phyloP scores from a whole-genome alignment of 139 green algal genomes.

The Medakamo hakoo region DNA sequence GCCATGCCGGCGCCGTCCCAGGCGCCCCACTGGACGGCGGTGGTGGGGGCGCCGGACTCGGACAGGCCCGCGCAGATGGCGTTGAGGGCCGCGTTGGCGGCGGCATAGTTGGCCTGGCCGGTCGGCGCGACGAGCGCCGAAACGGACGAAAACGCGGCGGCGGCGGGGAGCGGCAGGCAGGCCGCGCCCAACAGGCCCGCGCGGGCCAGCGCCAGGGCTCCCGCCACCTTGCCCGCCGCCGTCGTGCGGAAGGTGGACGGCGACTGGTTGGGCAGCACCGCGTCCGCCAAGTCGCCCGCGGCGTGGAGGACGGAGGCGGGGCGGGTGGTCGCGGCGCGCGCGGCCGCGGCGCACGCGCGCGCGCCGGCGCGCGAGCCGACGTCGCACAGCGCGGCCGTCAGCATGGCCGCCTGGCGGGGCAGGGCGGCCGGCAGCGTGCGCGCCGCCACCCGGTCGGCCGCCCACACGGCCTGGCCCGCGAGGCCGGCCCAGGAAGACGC shows the following conservation, averaged over 20 bases:
- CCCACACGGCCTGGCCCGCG: background rate
- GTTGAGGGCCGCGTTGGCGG: conserved; percentile 31
- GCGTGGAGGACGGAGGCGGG: conserved; percentile 16
- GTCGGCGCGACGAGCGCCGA: conserved; percentile 23
- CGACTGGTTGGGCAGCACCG: conserved; percentile 17
- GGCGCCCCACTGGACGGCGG: conserved; percentile 30
- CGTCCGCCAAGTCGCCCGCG: conserved; percentile 16
- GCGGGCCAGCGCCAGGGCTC: conserved; percentile 3
- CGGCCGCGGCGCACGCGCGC: no score
- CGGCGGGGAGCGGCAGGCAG: background rate
- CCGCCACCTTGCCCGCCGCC: conserved; percentile 20
- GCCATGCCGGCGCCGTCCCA: conserved; percentile 33
- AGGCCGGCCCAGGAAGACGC: background rate
- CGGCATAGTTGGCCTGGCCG: conserved; percentile 31
- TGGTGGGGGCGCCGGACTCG: background rate
- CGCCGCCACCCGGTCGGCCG: background rate
- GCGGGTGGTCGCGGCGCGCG: background rate
- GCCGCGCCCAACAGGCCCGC: no score
- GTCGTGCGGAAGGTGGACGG: conserved; percentile 2
- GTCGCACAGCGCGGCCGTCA: background rate
- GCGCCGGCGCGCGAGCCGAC: background rate
- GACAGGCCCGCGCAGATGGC: conserved; percentile 1
- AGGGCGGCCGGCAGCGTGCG: no score
- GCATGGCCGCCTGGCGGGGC: no score
- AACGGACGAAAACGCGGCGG: conserved; percentile 27